Evolutionary conservation across 768 basidiomycete species (phyloP).

Genomic region (Tylopilus cervinicoccineus): DNA sequence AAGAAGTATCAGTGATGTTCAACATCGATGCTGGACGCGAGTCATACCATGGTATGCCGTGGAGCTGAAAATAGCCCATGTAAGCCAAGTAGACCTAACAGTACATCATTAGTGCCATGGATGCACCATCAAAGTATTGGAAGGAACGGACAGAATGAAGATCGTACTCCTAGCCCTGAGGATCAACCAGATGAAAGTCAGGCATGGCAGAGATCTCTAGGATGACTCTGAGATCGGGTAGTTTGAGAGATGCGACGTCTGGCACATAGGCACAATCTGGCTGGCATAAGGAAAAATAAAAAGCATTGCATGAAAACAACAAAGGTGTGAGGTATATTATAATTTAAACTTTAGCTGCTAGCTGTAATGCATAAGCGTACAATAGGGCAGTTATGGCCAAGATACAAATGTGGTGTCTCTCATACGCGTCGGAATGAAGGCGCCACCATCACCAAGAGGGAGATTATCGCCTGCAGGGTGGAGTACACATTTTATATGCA

Average conservation of each 20-base stretch:
- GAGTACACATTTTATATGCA: background rate
- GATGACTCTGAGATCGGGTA: background rate
- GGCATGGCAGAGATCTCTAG: slow-evolving; percentile 37
- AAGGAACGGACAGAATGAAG: slow-evolving; percentile 60
- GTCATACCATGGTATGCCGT: slow-evolving; percentile 61
- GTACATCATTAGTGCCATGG: background rate
- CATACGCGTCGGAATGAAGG: slow-evolving; percentile 14
- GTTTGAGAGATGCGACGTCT: background rate
- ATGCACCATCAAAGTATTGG: background rate
- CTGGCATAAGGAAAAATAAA: background rate
- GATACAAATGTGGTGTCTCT: slow-evolving; percentile 8
- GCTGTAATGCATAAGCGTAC: slow-evolving; percentile 13
- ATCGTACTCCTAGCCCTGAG: slow-evolving; percentile 76
- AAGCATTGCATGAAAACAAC: background rate
- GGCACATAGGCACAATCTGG: background rate
- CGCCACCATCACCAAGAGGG: slow-evolving; percentile 17
- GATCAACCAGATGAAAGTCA: slow-evolving; percentile 71
- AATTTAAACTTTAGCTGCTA: slow-evolving; percentile 16
- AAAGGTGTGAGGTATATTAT: slow-evolving; percentile 8
- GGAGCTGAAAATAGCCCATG: slow-evolving; percentile 72
- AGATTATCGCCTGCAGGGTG: slow-evolving; percentile 1
- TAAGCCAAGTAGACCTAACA: slow-evolving; percentile 65
- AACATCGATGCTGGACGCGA: background rate
- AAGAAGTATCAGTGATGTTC: background rate
- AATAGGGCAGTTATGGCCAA: slow-evolving; percentile 17